Evolutionary conservation across 164 flowering plant genomes (phyloP), one percentile per base, ranked within the genome.

Genomic region (Paratinospora sagittata): DNA sequence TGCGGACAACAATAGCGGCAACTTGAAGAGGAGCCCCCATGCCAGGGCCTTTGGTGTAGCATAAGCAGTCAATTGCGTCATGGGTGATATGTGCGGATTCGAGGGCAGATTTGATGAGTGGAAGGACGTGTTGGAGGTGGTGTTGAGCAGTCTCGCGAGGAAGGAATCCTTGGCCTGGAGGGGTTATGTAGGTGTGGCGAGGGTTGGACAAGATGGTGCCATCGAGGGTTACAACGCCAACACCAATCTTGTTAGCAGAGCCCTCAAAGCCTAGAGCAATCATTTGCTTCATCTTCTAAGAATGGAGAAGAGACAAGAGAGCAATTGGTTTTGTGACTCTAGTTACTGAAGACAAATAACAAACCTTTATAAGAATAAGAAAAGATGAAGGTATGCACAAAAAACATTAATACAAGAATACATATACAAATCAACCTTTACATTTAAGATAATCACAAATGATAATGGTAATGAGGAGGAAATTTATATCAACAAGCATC

Each of bases 1-100:
- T 82, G 30, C 98, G 83, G 23, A 92, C 84, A 41, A 86, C 97
- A 63, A 90, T 68, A 3, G 97, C 97, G 23, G 96, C 65, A 21
- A 94, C 95, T 74, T 94, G 97, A 12, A 93, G 79, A 2, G 96
- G 98, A 0, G 92, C 97, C 19, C 98, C 98, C 98, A 94, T 94
- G 41, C 98, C 98, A 0, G 98, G 98, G 36, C 98, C 98, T 74
- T 89, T 91, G 33, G 98, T 94, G 81, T 94, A 94, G 76, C 97
- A 94, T n/a, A 94, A 79, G 78, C 98, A 94, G 66, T 94, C 97
- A 61, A 94, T 84, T n/a, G 83, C 86, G 27, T 82, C 80, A 0
- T 85, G 80, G 7, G 91, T 82, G 19, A 94, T 33, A 26, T 80
- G 52, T 17, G 97, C 96, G 36, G 79, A 68, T 63, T 84, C 67